A percentile compares a stretch with the other conserved stretches of the same genome.
Conservation (phyloP, 2,329 filamentous ascomycete species). For the Aspergillus fumigatus region DNA sequence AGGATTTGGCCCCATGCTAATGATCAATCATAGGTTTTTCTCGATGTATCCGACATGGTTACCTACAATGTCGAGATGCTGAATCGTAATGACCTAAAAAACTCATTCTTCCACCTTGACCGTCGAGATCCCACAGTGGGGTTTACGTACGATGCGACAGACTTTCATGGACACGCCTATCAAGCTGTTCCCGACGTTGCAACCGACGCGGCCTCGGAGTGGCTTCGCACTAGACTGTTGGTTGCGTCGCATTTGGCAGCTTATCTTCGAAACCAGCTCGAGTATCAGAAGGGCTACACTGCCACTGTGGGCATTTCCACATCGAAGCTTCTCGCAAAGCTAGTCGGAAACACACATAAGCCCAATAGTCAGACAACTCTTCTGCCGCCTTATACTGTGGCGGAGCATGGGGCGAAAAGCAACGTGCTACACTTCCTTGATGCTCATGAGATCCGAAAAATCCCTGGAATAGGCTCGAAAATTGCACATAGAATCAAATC, state of each 20-base stretch:
- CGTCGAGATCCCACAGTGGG: conserved; percentile 70
- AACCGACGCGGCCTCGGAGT: conserved; percentile 7
- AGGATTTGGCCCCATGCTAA: neutral
- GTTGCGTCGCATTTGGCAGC: conserved; percentile 78
- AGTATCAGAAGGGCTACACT: conserved; percentile 75
- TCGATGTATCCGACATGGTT: conserved; percentile 82
- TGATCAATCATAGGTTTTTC: conserved; percentile 48
- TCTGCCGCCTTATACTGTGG: conserved; percentile 56
- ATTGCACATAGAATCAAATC: conserved; percentile 59
- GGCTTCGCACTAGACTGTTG: conserved; percentile 57
- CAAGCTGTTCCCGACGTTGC: conserved; percentile 30
- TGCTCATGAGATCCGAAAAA: conserved; percentile 66
- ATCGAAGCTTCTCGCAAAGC: conserved; percentile 79
- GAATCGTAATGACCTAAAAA: conserved; percentile 58
- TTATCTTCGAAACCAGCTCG: conserved; percentile 67
- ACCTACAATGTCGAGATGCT: conserved; percentile 72
- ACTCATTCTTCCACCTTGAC: conserved; percentile 78
- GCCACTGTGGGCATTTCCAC: conserved; percentile 84
- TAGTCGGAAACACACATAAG: conserved; percentile 80
- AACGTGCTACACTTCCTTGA: conserved; percentile 70
- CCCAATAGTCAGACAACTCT: conserved; percentile 83
- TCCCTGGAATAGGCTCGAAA: conserved; percentile 83
- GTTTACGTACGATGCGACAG: conserved; percentile 71
- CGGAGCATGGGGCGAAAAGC: conserved; percentile 25
- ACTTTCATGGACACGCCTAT: conserved; percentile 61